Evolutionary conservation across 768 basidiomycete species (phyloP).

Genomic region (Tricholomella constricta): DNA sequence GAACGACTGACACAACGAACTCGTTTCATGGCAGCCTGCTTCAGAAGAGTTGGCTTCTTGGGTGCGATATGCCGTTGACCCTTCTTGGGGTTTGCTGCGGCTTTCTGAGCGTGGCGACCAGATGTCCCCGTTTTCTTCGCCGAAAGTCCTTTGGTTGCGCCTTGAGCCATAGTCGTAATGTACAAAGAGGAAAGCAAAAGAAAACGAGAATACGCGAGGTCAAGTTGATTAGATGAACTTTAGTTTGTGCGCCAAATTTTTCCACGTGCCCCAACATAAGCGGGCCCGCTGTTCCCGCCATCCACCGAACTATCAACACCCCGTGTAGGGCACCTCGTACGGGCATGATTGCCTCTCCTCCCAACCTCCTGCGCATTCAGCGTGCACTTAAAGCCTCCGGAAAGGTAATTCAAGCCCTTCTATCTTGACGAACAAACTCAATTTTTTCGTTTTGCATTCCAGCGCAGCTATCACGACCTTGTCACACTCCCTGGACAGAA

Average conservation of each 20-base stretch:
- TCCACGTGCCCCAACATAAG: constrained; percentile 21
- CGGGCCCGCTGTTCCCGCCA: constrained; percentile 37
- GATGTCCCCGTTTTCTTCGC: constrained; percentile 52
- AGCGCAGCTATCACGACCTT: constrained; percentile 80
- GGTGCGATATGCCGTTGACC: constrained; percentile 78
- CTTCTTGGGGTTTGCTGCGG: constrained; percentile 74
- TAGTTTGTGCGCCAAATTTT: constrained; percentile 31
- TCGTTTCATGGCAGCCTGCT: constrained; percentile 78
- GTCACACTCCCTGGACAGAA: constrained; percentile 58
- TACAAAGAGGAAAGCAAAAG: background rate
- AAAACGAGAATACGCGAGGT: constrained; percentile 1
- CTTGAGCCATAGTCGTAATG: constrained; percentile 64
- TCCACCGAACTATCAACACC: constrained; percentile 39
- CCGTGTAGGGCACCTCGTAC: constrained; percentile 22
- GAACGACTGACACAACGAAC: constrained; percentile 38
- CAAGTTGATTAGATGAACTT: background rate
- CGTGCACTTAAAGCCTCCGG: constrained; percentile 47
- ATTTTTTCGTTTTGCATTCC: constrained; percentile 11
- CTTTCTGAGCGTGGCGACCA: constrained; percentile 62
- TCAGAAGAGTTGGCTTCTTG: constrained; percentile 74
- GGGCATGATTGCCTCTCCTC: constrained; percentile 47
- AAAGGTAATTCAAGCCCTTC: constrained; percentile 37
- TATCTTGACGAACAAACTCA: too few species aligned
- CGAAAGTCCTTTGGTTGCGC: constrained; percentile 74
- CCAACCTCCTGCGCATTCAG: constrained; percentile 54